These are phyloP conservation scores for Ophiocordyceps robertsii DNA, from an alignment of 2,329 filamentous ascomycete species.

Conservation along the genomic window DNA sequence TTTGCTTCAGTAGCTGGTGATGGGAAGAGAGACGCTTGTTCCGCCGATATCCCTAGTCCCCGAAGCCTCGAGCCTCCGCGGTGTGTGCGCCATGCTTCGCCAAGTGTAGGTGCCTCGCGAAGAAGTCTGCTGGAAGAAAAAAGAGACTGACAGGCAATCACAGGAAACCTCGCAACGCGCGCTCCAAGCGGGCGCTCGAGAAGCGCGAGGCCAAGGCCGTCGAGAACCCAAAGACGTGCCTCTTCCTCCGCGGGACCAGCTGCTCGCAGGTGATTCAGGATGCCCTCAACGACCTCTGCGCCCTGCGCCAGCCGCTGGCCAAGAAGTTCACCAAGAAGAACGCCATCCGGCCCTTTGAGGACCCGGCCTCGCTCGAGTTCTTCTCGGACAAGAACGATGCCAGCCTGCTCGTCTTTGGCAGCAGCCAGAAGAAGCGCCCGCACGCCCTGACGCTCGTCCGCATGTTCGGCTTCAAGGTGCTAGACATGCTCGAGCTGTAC, in stretches of 20 bases:
- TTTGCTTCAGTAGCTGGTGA: constrained; percentile 1
- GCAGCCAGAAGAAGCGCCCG: constrained; percentile 87
- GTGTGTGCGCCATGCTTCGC: constrained; percentile 24
- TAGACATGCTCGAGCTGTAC: constrained; percentile 90
- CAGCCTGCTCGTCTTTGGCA: constrained; percentile 70
- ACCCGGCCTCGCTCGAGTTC: constrained; percentile 78
- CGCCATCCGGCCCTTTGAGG: constrained; percentile 86
- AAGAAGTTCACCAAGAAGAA: constrained; percentile 98
- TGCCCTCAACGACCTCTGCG: constrained; percentile 71
- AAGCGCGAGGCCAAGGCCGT: constrained; percentile 78
- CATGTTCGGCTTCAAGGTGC: constrained; percentile 72
- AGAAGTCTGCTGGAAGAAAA: not conserved
- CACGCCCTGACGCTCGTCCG: constrained; percentile 75
- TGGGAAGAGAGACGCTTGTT: no score
- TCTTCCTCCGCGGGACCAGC: constrained; percentile 79
- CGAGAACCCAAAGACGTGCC: constrained; percentile 81
- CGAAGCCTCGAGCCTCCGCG: not conserved
- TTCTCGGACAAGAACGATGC: constrained; percentile 95
- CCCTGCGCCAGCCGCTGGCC: constrained; percentile 70
- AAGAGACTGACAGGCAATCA: not conserved
- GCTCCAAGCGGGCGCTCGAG: constrained; percentile 88
- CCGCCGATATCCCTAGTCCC: not conserved
- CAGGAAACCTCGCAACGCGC: constrained; percentile 56
- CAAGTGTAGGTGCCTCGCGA: constrained; percentile 26
- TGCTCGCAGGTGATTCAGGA: constrained; percentile 75